A percentile compares a stretch with the other conserved stretches of the same genome.
phyloP scores from a whole-genome alignment of 148 eudicot genomes.

The Limonium bicolor region DNA sequence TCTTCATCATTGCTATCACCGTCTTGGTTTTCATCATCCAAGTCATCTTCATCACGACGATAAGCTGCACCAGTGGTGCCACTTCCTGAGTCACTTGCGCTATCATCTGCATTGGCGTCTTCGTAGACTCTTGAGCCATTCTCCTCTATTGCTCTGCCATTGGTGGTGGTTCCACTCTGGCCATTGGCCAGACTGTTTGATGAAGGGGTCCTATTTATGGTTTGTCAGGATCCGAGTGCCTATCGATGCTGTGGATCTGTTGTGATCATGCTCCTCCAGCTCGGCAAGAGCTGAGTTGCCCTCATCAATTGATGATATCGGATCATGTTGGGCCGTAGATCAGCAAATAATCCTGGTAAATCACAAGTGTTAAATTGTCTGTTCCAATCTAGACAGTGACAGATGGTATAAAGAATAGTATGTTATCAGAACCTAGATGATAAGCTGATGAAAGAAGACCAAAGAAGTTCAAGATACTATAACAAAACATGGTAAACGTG shows the following conservation, averaged over 20 bases:
- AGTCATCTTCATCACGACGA: conserved; percentile 55
- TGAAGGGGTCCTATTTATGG: conserved; percentile 28
- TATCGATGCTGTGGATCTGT: conserved; percentile 45
- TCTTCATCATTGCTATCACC: conserved; percentile 64
- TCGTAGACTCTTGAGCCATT: conserved; percentile 67
- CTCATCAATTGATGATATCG: conserved; percentile 76
- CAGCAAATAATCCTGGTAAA: conserved; percentile 78
- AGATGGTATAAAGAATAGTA: too few species aligned
- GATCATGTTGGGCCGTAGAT: conserved; percentile 84
- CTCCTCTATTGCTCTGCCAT: conserved; percentile 56
- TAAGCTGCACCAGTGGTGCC: conserved; percentile 51
- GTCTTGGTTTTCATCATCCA: conserved; percentile 63
- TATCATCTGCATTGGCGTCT: conserved; percentile 34
- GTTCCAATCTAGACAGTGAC: too few species aligned
- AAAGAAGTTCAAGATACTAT: background rate
- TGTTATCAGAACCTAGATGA: too few species aligned
- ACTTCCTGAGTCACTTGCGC: conserved; percentile 62
- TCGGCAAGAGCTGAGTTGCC: conserved; percentile 61
- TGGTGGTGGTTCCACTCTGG: conserved; percentile 24
- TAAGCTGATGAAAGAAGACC: too few species aligned
- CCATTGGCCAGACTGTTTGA: conserved; percentile 32
- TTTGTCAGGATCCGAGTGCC: conserved; percentile 38
- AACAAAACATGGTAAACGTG: too few species aligned
- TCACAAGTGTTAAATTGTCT: too few species aligned
- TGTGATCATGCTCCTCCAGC: conserved; percentile 79